Evolutionary conservation across 208 protist genomes (phyloP), one percentile per base, ranked within the genome.

Genomic region (Porcisia hertigi): DNA sequence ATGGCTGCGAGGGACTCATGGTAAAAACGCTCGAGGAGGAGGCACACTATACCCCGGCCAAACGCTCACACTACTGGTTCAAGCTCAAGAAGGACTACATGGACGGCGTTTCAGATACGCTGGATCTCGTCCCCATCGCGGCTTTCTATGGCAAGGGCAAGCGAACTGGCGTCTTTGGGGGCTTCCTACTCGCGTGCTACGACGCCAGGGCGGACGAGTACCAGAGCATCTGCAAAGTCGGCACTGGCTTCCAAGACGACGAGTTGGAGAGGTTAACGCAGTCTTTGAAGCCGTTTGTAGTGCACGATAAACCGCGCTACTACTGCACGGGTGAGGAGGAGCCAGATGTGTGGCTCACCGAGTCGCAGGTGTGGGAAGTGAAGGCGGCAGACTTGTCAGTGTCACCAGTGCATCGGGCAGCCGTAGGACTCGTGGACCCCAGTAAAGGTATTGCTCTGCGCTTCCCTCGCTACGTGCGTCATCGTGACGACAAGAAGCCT

Each of bases 11-110:
- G 83, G 99, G 99, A 3, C 91, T 99, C 4, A 99, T 99, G 97
- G 90, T 99, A 41, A 99, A 99, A 86, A 98, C 96, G 34, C 91
- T 99, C 20, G 76, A 92, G 34, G 88, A 98, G 63, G 92, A 98
- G 36, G 91, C 98, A 0, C 86, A 76, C 41, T 99, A 99, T 86
- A 97, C 98, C 77, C 98, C 99, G 0, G 94, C 91, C 14, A 98
- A 98, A 75, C 92, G 99, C 25, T 99, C 98, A 0, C 88, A 97
- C 74, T 98, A 94, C 55, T 99, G 99, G 99, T 89, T 99, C 39
- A 99, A 99, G 83, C 88, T 99, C 25, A 99, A 99, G 86, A 99
- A 99, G 86, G 99, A 99, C 88, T 99, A 99, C 86, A 93, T 99
- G 80, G 91, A 99, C 58, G 98, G 98, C 58, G 86, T 99, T 66